phyloP scores from a whole-genome alignment of 805 yeast genomes.

The Yueomyces sinensis region DNA sequence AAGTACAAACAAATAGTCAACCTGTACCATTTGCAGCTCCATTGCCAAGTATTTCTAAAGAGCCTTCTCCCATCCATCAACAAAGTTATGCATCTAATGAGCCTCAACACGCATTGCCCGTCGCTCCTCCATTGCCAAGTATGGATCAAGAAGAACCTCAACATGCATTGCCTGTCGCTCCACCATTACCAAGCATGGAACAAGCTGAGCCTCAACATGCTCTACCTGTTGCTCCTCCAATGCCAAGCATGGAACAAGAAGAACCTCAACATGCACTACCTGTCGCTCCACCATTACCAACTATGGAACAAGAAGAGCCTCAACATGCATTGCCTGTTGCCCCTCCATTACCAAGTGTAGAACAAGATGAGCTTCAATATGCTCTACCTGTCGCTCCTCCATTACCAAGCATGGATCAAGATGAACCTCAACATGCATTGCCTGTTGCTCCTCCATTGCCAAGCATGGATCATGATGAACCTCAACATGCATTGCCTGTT shows the following conservation, averaged over 20 bases:
- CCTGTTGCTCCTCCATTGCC: constrained; percentile 23
- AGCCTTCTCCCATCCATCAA: neutral
- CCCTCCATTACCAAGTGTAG: constrained; percentile 4
- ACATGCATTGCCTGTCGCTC: constrained; percentile 7
- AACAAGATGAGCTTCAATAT: neutral
- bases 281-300: constrained; percentile 6
- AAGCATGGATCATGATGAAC: constrained; percentile 15
- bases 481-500: constrained; percentile 23
- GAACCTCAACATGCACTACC: constrained; percentile 4
- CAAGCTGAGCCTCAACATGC: neutral
- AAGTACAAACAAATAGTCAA: constrained; percentile 5
- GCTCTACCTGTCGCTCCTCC: constrained; percentile 9
- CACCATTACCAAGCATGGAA: constrained; percentile 4
- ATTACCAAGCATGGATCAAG: constrained; percentile 1
- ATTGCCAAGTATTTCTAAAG: constrained; percentile 1
- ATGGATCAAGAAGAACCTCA: too few relatives aligned
- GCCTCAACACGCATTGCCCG: too few relatives aligned
- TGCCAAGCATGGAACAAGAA: constrained; percentile 1
- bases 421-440: neutral
- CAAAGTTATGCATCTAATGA: too few relatives aligned
- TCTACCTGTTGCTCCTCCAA: constrained; percentile 8
- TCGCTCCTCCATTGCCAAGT: too few relatives aligned
- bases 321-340: constrained; percentile 4
- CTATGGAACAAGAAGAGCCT: neutral
- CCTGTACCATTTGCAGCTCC: constrained; percentile 8